Conservation (phyloP, 345 rosid species). For the Populus pruinosa region DNA sequence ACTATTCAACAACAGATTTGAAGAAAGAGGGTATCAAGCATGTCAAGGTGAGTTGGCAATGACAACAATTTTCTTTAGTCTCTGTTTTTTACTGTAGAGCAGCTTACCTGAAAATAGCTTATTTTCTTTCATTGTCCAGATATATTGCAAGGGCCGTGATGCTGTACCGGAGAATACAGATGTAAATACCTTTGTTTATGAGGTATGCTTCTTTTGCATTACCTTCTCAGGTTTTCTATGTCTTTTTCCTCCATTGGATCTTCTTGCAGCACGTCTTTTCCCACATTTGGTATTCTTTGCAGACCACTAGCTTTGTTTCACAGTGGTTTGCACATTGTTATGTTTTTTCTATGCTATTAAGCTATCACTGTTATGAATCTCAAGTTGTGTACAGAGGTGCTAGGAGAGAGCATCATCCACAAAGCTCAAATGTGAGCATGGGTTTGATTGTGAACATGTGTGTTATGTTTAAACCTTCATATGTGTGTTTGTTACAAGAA, state of each 20-base stretch:
- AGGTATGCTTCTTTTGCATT: slow-evolving; percentile 49
- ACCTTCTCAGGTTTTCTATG: not conserved
- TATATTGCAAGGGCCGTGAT: slow-evolving; percentile 90
- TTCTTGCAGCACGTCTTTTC: not conserved
- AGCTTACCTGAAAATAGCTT: not conserved
- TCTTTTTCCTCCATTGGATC: not conserved
- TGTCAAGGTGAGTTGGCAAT: slow-evolving; percentile 60
- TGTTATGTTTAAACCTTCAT: not conserved
- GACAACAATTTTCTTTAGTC: not conserved
- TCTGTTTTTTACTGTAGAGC: not conserved
- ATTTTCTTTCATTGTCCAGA: slow-evolving; percentile 45
- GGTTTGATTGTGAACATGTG: not conserved
- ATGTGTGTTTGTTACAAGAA: not conserved
- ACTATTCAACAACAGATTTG: slow-evolving; percentile 69
- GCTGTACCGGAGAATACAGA: slow-evolving; percentile 81
- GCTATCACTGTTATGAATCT: not conserved
- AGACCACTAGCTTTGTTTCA: not conserved
- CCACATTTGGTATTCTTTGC: not conserved
- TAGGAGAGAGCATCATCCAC: not conserved
- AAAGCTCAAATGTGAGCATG: not conserved
- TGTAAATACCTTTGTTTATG: slow-evolving; percentile 79
- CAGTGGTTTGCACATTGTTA: not conserved
- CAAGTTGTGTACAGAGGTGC: not conserved
- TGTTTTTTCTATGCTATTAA: not conserved
- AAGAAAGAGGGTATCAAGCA: slow-evolving; percentile 86